Conservation (phyloP, 345 rosid species). For the Sisymbrium irio region DNA sequence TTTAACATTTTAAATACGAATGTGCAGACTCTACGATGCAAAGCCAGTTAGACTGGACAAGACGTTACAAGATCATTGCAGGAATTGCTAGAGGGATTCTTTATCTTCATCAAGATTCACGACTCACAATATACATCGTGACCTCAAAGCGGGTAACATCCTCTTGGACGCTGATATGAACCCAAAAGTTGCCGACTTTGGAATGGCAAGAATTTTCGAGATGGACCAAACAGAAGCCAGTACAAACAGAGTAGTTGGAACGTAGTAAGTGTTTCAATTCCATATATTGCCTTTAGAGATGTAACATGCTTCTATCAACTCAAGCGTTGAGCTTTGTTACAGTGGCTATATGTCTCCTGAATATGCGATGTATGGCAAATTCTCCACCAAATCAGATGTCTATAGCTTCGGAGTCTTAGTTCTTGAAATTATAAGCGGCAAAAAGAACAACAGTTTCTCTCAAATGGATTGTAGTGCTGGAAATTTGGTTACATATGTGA, state of each 20-base stretch:
- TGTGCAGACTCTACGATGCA: constrained; percentile 26
- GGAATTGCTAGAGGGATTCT: constrained; percentile 45
- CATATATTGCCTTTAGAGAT: background rate
- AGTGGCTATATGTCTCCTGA: constrained; percentile 33
- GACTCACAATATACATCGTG: constrained; percentile 45
- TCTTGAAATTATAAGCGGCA: constrained; percentile 34
- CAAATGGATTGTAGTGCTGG: background rate
- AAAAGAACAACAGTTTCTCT: constrained; percentile 1
- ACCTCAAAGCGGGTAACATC: constrained; percentile 42
- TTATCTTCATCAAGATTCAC: constrained; percentile 47
- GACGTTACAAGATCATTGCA: constrained; percentile 33
- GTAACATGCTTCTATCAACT: background rate
- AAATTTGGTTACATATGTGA: background rate
- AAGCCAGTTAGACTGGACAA: constrained; percentile 33
- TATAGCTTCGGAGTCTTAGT: constrained; percentile 31
- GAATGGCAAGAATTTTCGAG: constrained; percentile 41
- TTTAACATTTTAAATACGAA: background rate
- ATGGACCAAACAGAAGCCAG: constrained; percentile 37
- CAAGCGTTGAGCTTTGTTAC: background rate
- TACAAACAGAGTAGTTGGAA: constrained; percentile 41
- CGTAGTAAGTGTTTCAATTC: constrained; percentile 39
- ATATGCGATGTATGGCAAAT: constrained; percentile 30
- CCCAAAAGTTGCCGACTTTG: constrained; percentile 49
- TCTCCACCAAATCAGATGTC: constrained; percentile 38
- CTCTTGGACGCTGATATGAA: constrained; percentile 44